Conservation (phyloP, 2,329 filamentous ascomycete species). For the Trichoderma sp. region DNA sequence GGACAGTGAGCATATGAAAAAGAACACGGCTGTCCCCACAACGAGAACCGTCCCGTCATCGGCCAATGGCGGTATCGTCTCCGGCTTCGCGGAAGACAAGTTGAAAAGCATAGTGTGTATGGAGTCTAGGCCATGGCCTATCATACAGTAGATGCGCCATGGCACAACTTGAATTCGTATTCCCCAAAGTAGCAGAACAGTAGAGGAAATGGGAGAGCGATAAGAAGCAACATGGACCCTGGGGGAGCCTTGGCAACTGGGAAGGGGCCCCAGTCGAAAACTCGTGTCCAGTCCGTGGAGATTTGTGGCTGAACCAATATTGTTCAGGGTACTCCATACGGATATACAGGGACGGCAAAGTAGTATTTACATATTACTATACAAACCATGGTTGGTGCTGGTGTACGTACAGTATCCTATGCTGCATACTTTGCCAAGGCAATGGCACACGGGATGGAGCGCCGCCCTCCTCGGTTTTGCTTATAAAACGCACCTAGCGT, state of each 20-base stretch:
- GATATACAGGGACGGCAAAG: background rate
- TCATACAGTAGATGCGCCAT: background rate
- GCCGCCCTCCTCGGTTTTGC: background rate
- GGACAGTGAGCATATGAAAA: background rate
- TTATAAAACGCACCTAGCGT: background rate
- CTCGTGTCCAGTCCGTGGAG: background rate
- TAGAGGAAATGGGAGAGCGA: background rate
- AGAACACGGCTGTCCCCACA: constrained; percentile 6
- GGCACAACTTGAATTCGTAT: background rate
- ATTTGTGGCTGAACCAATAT: background rate
- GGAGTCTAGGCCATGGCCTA: background rate
- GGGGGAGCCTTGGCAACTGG: background rate
- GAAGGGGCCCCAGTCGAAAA: background rate
- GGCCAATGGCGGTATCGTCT: background rate
- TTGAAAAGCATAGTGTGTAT: background rate
- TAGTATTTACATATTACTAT: too few relatives aligned
- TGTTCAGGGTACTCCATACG: background rate
- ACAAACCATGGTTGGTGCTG: background rate
- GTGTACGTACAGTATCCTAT: too few relatives aligned
- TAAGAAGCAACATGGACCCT: background rate
- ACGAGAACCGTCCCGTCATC: background rate
- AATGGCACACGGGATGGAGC: background rate
- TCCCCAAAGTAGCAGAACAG: background rate
- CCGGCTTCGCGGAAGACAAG: background rate
- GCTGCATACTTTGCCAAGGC: background rate